phyloP scores from a whole-genome alignment of 331 rosid species.

The Malus hybrid region DNA sequence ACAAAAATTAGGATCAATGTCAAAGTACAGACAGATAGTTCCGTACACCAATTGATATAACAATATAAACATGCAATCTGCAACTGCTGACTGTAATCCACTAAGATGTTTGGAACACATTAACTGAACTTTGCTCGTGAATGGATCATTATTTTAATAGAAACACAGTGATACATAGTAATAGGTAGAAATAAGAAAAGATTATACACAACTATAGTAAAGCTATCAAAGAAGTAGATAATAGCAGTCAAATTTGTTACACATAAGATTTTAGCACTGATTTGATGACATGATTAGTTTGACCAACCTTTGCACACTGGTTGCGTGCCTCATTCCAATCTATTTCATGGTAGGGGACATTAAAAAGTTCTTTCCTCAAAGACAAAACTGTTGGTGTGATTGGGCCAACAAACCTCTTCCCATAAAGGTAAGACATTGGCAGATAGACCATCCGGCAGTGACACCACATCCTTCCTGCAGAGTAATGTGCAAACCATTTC shows the following conservation, averaged over 20 bases:
- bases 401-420: conserved; percentile 83
- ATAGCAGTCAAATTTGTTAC: neutral
- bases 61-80: too few relatives aligned
- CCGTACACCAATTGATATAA: too few relatives aligned
- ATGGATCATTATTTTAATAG: neutral
- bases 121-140: neutral
- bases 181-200: neutral
- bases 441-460: conserved; percentile 92
- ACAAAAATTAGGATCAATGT: conserved; percentile 8
- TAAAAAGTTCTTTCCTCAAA: conserved; percentile 72
- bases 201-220: neutral
- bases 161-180: neutral
- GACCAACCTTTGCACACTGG: conserved; percentile 81
- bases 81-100: too few relatives aligned
- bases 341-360: conserved; percentile 55
- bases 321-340: conserved; percentile 76
- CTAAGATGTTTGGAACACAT: too few relatives aligned
- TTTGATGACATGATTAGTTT: conserved; percentile 3
- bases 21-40: conserved; percentile 2
- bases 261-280: neutral
- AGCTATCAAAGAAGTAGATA: neutral
- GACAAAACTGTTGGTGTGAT: conserved; percentile 55
- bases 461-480: conserved; percentile 97
- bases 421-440: conserved; percentile 95
- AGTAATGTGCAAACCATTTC: neutral